phyloP scores from a whole-genome alignment of 2,329 filamentous ascomycete genomes.

The Tolypocladium tundrense region DNA sequence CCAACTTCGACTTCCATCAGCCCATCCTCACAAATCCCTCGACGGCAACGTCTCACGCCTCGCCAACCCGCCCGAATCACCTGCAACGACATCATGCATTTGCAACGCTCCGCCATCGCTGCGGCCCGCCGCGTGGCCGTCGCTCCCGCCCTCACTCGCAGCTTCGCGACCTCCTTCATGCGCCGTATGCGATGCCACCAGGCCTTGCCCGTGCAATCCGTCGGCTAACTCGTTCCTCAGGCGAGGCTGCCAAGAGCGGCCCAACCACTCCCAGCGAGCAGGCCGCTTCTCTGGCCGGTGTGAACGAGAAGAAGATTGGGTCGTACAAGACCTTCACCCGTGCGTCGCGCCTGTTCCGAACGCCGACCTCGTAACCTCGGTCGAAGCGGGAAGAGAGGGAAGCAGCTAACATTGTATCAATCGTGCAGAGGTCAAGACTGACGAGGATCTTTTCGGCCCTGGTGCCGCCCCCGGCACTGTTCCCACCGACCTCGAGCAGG shows the following conservation, averaged over 20 bases:
- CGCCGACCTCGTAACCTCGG: conserved; percentile 12
- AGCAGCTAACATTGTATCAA: conserved; percentile 10
- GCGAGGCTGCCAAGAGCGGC: conserved; percentile 24
- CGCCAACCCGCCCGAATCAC: conserved; percentile 4
- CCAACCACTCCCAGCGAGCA: conserved; percentile 23
- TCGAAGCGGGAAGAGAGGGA: conserved; percentile 8
- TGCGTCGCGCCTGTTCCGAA: conserved; percentile 23
- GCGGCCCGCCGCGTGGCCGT: conserved; percentile 49
- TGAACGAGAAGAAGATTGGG: conserved; percentile 35
- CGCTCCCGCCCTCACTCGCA: conserved; percentile 43
- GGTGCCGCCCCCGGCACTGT: conserved; percentile 76
- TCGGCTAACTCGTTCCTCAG: conserved; percentile 12
- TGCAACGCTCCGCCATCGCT: conserved; percentile 52
- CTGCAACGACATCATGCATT: conserved; percentile 40
- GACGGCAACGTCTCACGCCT: conserved; percentile 5
- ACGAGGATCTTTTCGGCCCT: conserved; percentile 75
- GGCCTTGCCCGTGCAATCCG: conserved; percentile 4
- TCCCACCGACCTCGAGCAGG: conserved; percentile 88
- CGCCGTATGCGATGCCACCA: conserved; percentile 38
- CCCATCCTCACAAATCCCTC: conserved; percentile 35
- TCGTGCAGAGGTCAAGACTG: conserved; percentile 64
- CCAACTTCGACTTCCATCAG: conserved; percentile 28
- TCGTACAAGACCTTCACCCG: conserved; percentile 35
- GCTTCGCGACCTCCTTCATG: conserved; percentile 49
- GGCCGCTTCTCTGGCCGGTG: conserved; percentile 23